Conservation (phyloP, 805 yeast species). For the Wickerhamiella allomyrinae region DNA sequence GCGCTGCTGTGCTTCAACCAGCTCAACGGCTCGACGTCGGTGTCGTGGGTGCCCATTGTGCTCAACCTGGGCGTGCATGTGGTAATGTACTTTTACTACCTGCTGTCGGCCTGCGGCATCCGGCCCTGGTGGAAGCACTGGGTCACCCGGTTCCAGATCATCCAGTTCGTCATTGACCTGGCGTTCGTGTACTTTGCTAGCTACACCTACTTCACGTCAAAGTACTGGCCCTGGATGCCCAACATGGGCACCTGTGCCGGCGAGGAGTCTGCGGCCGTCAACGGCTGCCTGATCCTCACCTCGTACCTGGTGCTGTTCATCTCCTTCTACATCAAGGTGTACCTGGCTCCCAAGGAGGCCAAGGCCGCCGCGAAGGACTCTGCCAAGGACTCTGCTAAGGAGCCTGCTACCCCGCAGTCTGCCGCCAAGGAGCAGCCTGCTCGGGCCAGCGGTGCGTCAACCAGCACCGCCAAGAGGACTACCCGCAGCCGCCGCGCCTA, state of each 20-base stretch:
- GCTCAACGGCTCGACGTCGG: slow-evolving; percentile 76
- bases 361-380: background rate
- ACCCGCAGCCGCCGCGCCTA: slow-evolving; percentile 15
- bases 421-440: slow-evolving; percentile 2
- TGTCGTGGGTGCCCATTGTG: slow-evolving; percentile 88
- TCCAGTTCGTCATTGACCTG: slow-evolving; percentile 82
- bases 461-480: slow-evolving; percentile 9
- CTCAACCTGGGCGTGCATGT: slow-evolving; percentile 88
- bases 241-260: slow-evolving; percentile 81
- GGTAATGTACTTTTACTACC: slow-evolving; percentile 95
- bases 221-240: slow-evolving; percentile 55
- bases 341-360: slow-evolving; percentile 36
- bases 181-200: slow-evolving; percentile 88
- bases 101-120: slow-evolving; percentile 81
- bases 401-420: slow-evolving; percentile 1
- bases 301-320: slow-evolving; percentile 82
- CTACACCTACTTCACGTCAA: slow-evolving; percentile 72
- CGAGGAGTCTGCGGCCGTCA: slow-evolving; percentile 81
- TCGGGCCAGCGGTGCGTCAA: background rate
- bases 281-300: slow-evolving; percentile 77
- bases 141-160: slow-evolving; percentile 92
- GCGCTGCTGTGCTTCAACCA: slow-evolving; percentile 90
- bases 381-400: slow-evolving; percentile 3
- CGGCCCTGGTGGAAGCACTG: slow-evolving; percentile 99
- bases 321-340: slow-evolving; percentile 79